Base-by-base conservation (phyloP, 176 grass and related monocot species). In the Eremochloa ophiuroides region DNA sequence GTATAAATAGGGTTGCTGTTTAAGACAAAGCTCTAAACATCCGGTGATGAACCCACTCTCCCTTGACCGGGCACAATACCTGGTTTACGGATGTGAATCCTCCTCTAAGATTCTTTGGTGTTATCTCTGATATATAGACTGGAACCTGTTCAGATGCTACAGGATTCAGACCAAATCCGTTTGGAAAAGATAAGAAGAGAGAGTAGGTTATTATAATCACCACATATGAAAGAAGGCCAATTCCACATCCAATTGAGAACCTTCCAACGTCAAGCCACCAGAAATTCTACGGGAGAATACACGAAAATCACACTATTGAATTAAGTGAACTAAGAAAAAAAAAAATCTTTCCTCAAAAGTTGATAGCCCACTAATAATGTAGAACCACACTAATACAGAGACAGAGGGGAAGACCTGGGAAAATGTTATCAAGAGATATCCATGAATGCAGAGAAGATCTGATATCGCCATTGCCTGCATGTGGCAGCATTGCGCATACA, bases 111-210 rank as follows among this genome's bases (percentile, higher is more conserved):
- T 91, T 87, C 78, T 93, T 97, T 48, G 94, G 94, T 62, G 94
- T 91, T 87, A 97, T 89, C 74, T 97, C 91, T 68, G 94, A 88
- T 87, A 97, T 97, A 62, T 91, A 97, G 11, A 97, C 88, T 13
- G 91, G 94, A 42, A 93, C 94, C 91, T 97, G 76, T 64, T 82
- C 23, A 64, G 64, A n/a, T 47, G 77, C 61, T 78, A 26, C 14
- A 33, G 62, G 25, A 26, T 61, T 88, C 72, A 88, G 43, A 42
- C 12, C 29, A 31, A 58, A 48, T 74, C 43, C 38, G n/a, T 41
- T 41, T 30, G 13, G 73, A 27, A 60, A 60, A 50, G 48, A 11
- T 10, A 66, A 44, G 28, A 68, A 69, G 42, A 58, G 25, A 2
- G 26, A 75, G 42, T 59, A 58, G 48, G 23, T 37, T 66, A 7